Evolutionary conservation across 1,284 basidiomycete genomes (phyloP).

Genomic region (Vanrija sp.): DNA sequence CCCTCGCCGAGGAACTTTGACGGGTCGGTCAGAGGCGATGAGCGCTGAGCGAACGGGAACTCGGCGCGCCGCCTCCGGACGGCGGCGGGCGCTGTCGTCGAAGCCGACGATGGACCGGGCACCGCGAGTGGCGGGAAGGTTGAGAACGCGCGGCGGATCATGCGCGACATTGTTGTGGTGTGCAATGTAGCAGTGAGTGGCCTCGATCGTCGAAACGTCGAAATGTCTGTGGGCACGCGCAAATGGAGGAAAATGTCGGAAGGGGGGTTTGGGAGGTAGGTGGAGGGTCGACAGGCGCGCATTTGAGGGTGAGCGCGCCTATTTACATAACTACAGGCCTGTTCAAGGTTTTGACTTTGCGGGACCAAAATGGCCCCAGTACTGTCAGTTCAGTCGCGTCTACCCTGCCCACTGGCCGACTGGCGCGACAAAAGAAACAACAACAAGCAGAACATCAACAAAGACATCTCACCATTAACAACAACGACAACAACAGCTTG

Average conservation of each 20-base stretch:
- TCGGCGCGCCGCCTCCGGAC: conserved; percentile 33
- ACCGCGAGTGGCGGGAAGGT: conserved; percentile 13
- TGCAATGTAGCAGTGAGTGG: neutral
- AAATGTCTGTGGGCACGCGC: too few species aligned
- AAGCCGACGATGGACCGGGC: conserved; percentile 13
- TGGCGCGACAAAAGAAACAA: neutral
- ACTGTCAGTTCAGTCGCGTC: neutral
- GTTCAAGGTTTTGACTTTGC: neutral
- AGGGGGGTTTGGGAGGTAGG: neutral
- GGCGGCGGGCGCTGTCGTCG: conserved; percentile 30
- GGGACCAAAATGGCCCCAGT: neutral
- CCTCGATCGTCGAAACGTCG: too few species aligned
- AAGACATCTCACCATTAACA: neutral
- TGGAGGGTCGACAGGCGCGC: neutral
- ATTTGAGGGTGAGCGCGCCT: neutral
- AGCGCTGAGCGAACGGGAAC: conserved; percentile 11
- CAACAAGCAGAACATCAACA: neutral
- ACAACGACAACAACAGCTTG: too few species aligned
- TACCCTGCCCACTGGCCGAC: neutral
- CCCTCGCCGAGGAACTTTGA: conserved; percentile 12
- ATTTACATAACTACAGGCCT: neutral
- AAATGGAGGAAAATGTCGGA: conserved; percentile 9
- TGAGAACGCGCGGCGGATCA: conserved; percentile 33
- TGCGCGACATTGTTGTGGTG: conserved; percentile 31
- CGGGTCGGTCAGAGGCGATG: conserved; percentile 24